A percentile compares a stretch with the other conserved stretches of the same genome.
Evolutionary conservation across 2,329 filamentous ascomycete genomes (phyloP).

Genomic region (Cladosporium sp.): DNA sequence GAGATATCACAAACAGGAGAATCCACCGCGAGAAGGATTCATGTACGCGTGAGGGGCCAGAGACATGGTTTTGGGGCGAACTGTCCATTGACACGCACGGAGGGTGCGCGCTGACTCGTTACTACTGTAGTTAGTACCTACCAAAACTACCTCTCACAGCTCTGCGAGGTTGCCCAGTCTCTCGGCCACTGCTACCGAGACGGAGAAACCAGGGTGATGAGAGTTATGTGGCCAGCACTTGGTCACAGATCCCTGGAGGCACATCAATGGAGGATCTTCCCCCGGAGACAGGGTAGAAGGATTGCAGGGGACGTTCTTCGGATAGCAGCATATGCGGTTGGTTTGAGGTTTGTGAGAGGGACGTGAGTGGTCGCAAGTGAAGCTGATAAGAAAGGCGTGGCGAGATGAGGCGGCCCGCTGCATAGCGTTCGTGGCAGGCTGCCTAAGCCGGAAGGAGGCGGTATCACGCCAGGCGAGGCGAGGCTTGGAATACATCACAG

Average conservation of each 20-base stretch:
- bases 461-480: not conserved
- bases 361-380: slow-evolving; percentile 5
- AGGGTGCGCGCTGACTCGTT: not conserved
- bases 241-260: not conserved
- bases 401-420: slow-evolving; percentile 8
- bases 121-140: not conserved
- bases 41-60: not conserved
- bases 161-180: not conserved
- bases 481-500: slow-evolving; percentile 5
- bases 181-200: not conserved
- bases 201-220: slow-evolving; percentile 2
- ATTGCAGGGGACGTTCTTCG: not conserved
- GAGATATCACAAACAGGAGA: not conserved
- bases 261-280: not conserved
- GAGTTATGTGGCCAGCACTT: not conserved
- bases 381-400: slow-evolving; percentile 2
- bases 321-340: not conserved
- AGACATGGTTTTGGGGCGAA: not conserved
- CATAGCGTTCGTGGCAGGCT: slow-evolving; percentile 9
- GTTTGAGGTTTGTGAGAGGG: not conserved
- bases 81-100: not conserved
- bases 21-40: not conserved
- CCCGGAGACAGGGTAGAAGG: not conserved
- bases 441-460: not conserved
- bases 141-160: not conserved